A percentile compares a stretch with the other conserved stretches of the same genome.
Evolutionary conservation across 495 filamentous ascomycete genomes (phyloP).

Genomic region (Penicillium alfredii): DNA sequence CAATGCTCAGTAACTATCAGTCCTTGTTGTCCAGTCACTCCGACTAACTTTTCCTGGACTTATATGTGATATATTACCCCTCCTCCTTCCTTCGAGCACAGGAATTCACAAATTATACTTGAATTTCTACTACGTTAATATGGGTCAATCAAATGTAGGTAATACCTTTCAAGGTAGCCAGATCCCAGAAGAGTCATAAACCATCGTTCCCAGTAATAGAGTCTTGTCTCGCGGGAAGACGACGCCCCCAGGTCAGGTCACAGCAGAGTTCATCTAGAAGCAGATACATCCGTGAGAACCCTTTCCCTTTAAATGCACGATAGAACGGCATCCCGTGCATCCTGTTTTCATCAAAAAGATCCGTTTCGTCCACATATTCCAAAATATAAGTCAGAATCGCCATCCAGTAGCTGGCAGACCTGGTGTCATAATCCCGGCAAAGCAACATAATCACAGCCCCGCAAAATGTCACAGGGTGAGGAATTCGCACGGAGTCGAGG

Average conservation of each 20-base stretch:
- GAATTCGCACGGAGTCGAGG: conserved; percentile 15
- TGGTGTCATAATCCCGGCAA: conserved; percentile 17
- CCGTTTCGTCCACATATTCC: conserved; percentile 22
- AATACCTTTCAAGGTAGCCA: too few species aligned
- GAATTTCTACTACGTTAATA: too few species aligned
- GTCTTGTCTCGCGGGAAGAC: too few species aligned
- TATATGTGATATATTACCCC: too few species aligned
- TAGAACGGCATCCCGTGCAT: conserved; percentile 17
- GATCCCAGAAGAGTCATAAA: too few species aligned
- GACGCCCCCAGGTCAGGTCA: conserved; percentile 7
- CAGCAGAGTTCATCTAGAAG: conserved; percentile 16
- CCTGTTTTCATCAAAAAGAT: conserved; percentile 15
- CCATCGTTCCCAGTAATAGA: too few species aligned
- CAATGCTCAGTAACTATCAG: too few species aligned
- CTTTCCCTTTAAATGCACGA: conserved; percentile 14
- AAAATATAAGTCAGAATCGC: conserved; percentile 22
- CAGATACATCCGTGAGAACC: conserved; percentile 15
- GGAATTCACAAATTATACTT: too few species aligned
- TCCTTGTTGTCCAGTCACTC: too few species aligned
- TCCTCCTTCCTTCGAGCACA: too few species aligned
- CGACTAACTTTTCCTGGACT: too few species aligned
- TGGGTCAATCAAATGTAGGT: too few species aligned
- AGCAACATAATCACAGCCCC: conserved; percentile 22
- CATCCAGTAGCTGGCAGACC: conserved; percentile 18
- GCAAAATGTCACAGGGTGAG: conserved; percentile 15